phyloP scores from a whole-genome alignment of 345 rosid genomes.

The Leavenworthia alabamica region DNA sequence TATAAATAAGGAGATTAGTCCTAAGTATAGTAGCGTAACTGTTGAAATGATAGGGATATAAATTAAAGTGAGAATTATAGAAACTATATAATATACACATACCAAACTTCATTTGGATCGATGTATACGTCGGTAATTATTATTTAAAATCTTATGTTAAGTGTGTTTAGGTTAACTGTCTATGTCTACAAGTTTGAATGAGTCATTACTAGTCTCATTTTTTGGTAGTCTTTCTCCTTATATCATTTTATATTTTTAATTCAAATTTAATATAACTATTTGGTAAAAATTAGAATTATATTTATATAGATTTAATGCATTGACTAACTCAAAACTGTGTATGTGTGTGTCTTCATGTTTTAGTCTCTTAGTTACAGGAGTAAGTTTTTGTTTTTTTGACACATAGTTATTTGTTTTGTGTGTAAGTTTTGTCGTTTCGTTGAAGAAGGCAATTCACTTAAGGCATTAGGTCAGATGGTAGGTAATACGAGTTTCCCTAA shows the following conservation, averaged over 20 bases:
- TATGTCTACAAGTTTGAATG: not conserved
- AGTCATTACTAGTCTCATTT: not conserved
- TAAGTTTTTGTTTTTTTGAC: not conserved
- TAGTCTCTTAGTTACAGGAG: not conserved
- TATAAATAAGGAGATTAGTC: not conserved
- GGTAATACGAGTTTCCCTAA: not conserved
- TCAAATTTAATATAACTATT: too few relatives aligned
- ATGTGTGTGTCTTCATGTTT: not conserved
- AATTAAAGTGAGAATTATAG: not conserved
- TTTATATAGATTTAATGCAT: too few relatives aligned
- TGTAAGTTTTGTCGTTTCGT: conserved; percentile 25
- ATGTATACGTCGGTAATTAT: conserved; percentile 6
- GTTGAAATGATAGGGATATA: not conserved
- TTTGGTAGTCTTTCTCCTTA: too few relatives aligned
- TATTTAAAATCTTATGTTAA: conserved; percentile 1
- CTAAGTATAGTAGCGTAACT: not conserved
- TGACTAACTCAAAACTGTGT: too few relatives aligned
- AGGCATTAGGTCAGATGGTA: not conserved
- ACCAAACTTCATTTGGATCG: conserved; percentile 19
- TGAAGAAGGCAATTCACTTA: conserved; percentile 13
- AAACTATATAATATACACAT: not conserved
- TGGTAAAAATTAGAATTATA: too few relatives aligned
- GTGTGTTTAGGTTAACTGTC: conserved; percentile 1
- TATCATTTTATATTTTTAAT: too few relatives aligned
- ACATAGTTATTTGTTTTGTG: conserved; percentile 8